Percentiles rank a stretch among this genome's conserved stretches.
Conservation (phyloP, 2,329 filamentous ascomycete genomes). For the Aspergillus brunneoviolaceus region DNA sequence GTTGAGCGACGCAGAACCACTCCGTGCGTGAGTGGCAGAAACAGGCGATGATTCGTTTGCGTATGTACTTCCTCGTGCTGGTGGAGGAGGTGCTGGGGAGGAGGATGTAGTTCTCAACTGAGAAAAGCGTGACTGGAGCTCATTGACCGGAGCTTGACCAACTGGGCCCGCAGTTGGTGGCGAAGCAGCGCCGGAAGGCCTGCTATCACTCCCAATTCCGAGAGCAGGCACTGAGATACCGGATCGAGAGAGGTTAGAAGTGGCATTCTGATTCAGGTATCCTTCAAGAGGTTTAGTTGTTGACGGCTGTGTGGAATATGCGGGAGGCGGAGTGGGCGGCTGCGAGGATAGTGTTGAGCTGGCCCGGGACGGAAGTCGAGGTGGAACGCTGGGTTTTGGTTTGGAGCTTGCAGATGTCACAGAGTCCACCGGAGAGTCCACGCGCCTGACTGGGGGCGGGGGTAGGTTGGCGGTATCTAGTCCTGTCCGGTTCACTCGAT, state of each 20-base stretch:
- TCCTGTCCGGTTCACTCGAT: constrained; percentile 68
- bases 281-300: constrained; percentile 33
- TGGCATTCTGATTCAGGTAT: constrained; percentile 58
- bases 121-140: constrained; percentile 68
- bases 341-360: constrained; percentile 51
- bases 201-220: constrained; percentile 59
- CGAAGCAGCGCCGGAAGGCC: constrained; percentile 21
- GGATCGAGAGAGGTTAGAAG: constrained; percentile 66
- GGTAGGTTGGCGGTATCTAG: constrained; percentile 68
- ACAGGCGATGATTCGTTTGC: constrained; percentile 63
- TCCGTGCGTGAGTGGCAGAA: constrained; percentile 59
- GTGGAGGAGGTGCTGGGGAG: constrained; percentile 28
- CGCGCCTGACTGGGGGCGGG: constrained; percentile 62
- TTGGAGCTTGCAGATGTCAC: constrained; percentile 32
- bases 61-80: constrained; percentile 46
- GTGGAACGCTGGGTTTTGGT: constrained; percentile 60
- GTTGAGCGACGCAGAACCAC: constrained; percentile 60
- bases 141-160: constrained; percentile 53
- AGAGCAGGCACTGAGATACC: constrained; percentile 77
- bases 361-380: constrained; percentile 69
- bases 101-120: constrained; percentile 48
- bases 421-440: constrained; percentile 30
- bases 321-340: constrained; percentile 44
- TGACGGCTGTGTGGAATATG: constrained; percentile 47
- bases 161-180: constrained; percentile 22